Base-by-base conservation (phyloP, 306 rosid genomes). In the Erythrophleum fordii region DNA sequence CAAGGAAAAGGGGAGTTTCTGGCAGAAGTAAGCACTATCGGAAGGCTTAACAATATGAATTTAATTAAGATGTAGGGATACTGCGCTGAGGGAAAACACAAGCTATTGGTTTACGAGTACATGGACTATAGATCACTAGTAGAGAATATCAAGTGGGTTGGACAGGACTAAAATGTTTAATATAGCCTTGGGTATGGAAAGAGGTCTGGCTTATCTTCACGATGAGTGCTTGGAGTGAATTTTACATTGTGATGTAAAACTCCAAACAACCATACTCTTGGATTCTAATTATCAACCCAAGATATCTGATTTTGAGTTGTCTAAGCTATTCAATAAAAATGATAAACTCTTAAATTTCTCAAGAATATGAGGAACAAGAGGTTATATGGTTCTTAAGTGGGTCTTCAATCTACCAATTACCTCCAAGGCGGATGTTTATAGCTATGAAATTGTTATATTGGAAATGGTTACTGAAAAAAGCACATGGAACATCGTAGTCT, bases 181-280 rank as follows among this genome's bases (percentile, higher is more conserved):
- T 11, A 87, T 89, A 69, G 92, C 96, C 8, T 17, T 86, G 2
- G 93, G 96, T 12, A 87, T 85, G 0, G 90, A 90, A 10, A 91
- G 61, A 60, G 93, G 90, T 5, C 77, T 91, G 13, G 86, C 89
- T 65, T 91, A 91, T 86, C n/a, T 91, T 14, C 93, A 91, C 22
- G 93, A 91, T 4, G 93, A 87, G 66, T 91, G 96, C 76, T 85
- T 86, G 77, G 95, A 91, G 72, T 91, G 96, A 93, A 83, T 89
- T 78, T 46, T 91, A 37, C 95, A 89, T n/a, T 91, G 90, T 25
- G 95, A 91, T 74, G 88, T 87, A 0, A 91, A 87, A 85, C 91
- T 5, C 41, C 41, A 37, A 6, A 37, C 1, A 6, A 37, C 1
- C 41, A 37, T 37, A 37, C 41, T 37, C 4, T 6, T 37, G 26